Evolutionary conservation across 164 flowering plant species (phyloP), one percentile per base, ranked within the genome.

Genomic region (Saururus chinensis): DNA sequence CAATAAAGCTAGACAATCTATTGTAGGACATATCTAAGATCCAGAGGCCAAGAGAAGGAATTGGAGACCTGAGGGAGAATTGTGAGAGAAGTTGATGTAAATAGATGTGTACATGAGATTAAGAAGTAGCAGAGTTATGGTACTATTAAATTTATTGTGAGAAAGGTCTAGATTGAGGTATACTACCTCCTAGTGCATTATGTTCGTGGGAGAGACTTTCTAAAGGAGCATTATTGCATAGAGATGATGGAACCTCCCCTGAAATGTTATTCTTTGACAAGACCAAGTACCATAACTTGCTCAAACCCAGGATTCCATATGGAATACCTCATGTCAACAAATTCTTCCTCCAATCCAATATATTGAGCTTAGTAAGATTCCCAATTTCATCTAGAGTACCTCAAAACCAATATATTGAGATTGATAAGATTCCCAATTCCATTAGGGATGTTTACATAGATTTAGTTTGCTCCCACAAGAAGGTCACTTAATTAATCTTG

Each of bases 401-500:
- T n/a, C n/a, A n/a, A n/a, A n/a, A n/a, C n/a, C n/a, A n/a, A n/a
- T n/a, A n/a, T n/a, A n/a, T n/a, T n/a, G n/a, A n/a, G n/a, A n/a
- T n/a, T n/a, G n/a, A n/a, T 61, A 19, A 79, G 74, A 16, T 77
- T 78, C 6, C 53, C 74, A 13, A 83, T 62, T 23, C 70, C 72
- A 9, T 23, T 0, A 13, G 82, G 79, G 16, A 81, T 76, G 19
- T 12, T 56, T 49, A 82, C 77, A 40, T 10, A 40, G 61, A 81
- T 24, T 20, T 23, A 25, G 53, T 76, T 81, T 4, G 16, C 7
- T 8, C 66, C 71, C 1, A 75, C 9, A 3, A 0, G 0, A 5
- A 76, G 35, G 0, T n/a, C n/a, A n/a, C n/a, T n/a, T n/a, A n/a
- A n/a, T n/a, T n/a, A 0, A 6, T 11, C 11, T 0, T n/a, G n/a